Base-by-base conservation (phyloP, 164 flowering plant species). In the Chloranthus sessilifolius region DNA sequence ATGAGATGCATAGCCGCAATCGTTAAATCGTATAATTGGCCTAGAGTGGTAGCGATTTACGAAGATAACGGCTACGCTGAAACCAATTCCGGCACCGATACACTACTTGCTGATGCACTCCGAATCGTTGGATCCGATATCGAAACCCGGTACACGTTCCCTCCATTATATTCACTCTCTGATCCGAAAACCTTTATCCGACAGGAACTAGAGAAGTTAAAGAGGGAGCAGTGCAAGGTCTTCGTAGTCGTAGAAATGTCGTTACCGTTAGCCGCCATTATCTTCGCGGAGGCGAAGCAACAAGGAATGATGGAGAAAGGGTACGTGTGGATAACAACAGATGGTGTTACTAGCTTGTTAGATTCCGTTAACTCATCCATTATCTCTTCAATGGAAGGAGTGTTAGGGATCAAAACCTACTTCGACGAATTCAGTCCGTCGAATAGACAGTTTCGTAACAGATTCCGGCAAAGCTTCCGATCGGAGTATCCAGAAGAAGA, bases 221-320 rank as follows among this genome's bases (percentile, higher is more conserved):
- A 22, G 29, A 29, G 34, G 16, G 29, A 16, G 40, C 50, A 63
- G 7, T 53, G 60, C 0, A 39, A 65, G 52, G 68, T 63, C 9
- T 68, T 68, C 43, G 46, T 68, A 16, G 29, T 69, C n/a, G 34
- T 56, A 31, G 55, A 38, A 3, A 36, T 56, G 0, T 69, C 69
- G 0, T 0, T 47, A 21, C 16, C 61, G 23, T 17, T 52, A n/a
- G 63, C 59, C 8, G 9, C 35, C 5, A 52, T 22, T 17, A n/a
- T 69, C 28, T 64, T 60, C 14, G 26, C 10, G 25, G 59, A 52
- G 54, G 83, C 83, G 5, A 58, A 64, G 16, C 25, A 53, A 16
- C 26, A 60, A 12, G 71, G 37, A 7, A 9, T 61, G 21, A 61
- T 61, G 55, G 55, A 33, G 27, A 54, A 26, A 27, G 65, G 40